Percentiles rank a stretch among this genome's conserved stretches.
These are phyloP conservation scores for Russula dissimulans DNA, from an alignment of 768 basidiomycete species.

Conservation along the genomic window DNA sequence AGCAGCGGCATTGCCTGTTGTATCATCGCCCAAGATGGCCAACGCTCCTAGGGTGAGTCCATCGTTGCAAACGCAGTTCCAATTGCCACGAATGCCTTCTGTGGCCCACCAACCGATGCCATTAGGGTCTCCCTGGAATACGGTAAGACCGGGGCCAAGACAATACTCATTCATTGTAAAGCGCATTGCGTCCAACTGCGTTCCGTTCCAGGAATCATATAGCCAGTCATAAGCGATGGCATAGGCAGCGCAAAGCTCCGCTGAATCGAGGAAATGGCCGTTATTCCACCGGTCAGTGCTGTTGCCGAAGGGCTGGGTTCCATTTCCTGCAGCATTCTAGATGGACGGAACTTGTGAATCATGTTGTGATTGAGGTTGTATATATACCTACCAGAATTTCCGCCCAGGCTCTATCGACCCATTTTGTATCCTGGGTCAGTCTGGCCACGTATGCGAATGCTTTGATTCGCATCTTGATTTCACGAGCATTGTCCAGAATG, in stretches of 20 bases:
- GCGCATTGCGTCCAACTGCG: slow-evolving; percentile 62
- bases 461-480: slow-evolving; percentile 86
- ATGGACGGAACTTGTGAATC: background rate
- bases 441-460: slow-evolving; percentile 85
- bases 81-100: slow-evolving; percentile 67
- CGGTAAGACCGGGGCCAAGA: slow-evolving; percentile 52
- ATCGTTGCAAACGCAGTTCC: slow-evolving; percentile 96
- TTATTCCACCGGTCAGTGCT: slow-evolving; percentile 71
- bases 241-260: slow-evolving; percentile 83
- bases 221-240: slow-evolving; percentile 97
- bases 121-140: slow-evolving; percentile 34
- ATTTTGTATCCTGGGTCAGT: slow-evolving; percentile 87
- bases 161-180: slow-evolving; percentile 71
- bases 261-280: slow-evolving; percentile 83
- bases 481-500: slow-evolving; percentile 83
- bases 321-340: slow-evolving; percentile 70
- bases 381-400: slow-evolving; percentile 66
- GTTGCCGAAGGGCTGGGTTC: slow-evolving; percentile 56
- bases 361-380: background rate
- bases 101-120: slow-evolving; percentile 71
- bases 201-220: slow-evolving; percentile 69
- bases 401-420: slow-evolving; percentile 75
- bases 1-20: slow-evolving; percentile 56
- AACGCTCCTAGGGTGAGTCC: slow-evolving; percentile 85
- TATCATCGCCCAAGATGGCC: slow-evolving; percentile 81